These are phyloP conservation scores for Mucor piriformis DNA, from an alignment of 371 early-diverging fungal genomes.

Conservation along the genomic window DNA sequence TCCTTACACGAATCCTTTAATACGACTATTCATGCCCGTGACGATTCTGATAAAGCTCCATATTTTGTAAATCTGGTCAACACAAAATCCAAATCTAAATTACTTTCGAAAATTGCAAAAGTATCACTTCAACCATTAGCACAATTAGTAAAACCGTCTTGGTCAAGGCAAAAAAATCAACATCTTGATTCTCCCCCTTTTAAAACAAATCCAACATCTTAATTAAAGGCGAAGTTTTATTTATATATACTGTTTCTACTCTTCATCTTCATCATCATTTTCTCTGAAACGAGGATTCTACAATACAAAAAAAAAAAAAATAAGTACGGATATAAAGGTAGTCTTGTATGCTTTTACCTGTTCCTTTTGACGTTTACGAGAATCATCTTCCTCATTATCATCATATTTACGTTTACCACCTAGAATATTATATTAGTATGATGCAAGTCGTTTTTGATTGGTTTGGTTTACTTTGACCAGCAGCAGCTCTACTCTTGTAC, in stretches of 20 bases:
- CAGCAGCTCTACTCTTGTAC: slow-evolving; percentile 51
- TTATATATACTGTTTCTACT: slow-evolving; percentile 21
- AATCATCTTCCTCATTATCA: slow-evolving; percentile 44
- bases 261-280: slow-evolving; percentile 59
- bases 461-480: slow-evolving; percentile 15
- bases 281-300: slow-evolving; percentile 67
- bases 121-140: slow-evolving; percentile 26
- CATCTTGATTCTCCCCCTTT: slow-evolving; percentile 6
- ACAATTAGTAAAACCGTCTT: slow-evolving; percentile 23
- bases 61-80: slow-evolving; percentile 20
- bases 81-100: slow-evolving; percentile 5
- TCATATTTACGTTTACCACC: slow-evolving; percentile 44
- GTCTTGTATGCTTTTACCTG: slow-evolving; percentile 30
- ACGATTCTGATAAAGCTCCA: slow-evolving; percentile 21
- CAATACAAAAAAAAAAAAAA: background rate
- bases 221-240: background rate
- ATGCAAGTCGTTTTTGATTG: background rate
- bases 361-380: slow-evolving; percentile 48
- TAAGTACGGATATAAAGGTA: background rate
- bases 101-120: slow-evolving; percentile 20
- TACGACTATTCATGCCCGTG: background rate
- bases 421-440: slow-evolving; percentile 10
- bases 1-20: slow-evolving; percentile 7
- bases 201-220: slow-evolving; percentile 5
- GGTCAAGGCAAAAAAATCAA: background rate